phyloP scores from a whole-genome alignment of 1,284 basidiomycete species.

The Sanghuangporus sanghuang region DNA sequence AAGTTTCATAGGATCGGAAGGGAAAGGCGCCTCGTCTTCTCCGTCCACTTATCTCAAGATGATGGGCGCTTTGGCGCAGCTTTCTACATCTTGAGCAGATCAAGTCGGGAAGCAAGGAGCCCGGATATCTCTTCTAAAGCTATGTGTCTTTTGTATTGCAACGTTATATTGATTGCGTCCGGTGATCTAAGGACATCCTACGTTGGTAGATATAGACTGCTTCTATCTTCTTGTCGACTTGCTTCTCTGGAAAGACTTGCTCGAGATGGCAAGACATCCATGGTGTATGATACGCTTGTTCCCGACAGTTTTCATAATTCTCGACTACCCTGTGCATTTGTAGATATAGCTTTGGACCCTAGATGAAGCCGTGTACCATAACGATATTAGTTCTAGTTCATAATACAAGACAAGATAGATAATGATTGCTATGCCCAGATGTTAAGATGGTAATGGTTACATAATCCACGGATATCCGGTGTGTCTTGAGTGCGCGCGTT shows the following conservation, averaged over 20 bases:
- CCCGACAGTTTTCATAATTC: not conserved
- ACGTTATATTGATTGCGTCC: not conserved
- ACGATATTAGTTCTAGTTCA: not conserved
- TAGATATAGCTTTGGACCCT: not conserved
- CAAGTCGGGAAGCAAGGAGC: not conserved
- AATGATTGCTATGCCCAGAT: not conserved
- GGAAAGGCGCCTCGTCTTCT: conserved; percentile 48
- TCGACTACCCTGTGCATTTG: not conserved
- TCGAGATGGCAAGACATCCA: not conserved
- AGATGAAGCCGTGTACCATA: not conserved
- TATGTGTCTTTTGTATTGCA: not conserved
- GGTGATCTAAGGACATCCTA: not conserved
- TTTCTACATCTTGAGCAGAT: not conserved
- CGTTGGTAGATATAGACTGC: not conserved
- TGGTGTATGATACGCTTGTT: not conserved
- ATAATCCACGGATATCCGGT: not conserved
- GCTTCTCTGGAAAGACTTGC: not conserved
- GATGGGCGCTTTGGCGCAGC: conserved; percentile 38
- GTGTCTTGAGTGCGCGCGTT: not conserved
- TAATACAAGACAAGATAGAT: not conserved
- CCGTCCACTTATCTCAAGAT: conserved; percentile 47
- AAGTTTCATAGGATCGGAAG: conserved; percentile 46
- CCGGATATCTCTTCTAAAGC: not conserved
- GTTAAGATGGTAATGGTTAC: not conserved
- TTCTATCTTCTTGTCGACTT: not conserved